A percentile compares a stretch with the other conserved stretches of the same genome.
Conservation (phyloP, 2,329 filamentous ascomycete species). For the Aureobasidium namibiae region DNA sequence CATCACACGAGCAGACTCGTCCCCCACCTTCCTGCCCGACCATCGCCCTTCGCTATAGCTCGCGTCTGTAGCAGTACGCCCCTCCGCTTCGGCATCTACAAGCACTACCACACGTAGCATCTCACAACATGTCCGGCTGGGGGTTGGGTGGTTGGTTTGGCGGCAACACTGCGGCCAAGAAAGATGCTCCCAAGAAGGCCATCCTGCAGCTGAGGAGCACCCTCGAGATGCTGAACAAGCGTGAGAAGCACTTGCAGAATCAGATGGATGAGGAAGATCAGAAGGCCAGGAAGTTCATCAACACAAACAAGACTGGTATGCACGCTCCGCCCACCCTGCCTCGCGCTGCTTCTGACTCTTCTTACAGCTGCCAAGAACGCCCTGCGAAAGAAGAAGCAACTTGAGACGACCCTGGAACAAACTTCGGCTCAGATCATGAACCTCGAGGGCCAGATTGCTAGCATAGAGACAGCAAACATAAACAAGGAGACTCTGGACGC, state of each 20-base stretch:
- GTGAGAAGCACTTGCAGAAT: conserved; percentile 80
- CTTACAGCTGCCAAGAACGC: conserved; percentile 79
- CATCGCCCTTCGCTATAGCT: conserved; percentile 11
- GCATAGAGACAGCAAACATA: conserved; percentile 97
- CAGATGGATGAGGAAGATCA: conserved; percentile 91
- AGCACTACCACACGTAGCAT: neutral
- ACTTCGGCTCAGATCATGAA: conserved; percentile 84
- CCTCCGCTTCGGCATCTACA: neutral
- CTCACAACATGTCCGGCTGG: conserved; percentile 46
- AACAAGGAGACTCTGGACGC: conserved; percentile 92
- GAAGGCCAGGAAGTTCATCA: conserved; percentile 80
- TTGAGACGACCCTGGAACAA: conserved; percentile 86
- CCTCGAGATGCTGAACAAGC: conserved; percentile 95
- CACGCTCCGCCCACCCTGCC: neutral
- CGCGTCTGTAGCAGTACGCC: neutral
- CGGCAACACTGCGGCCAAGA: conserved; percentile 67
- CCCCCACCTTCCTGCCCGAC: conserved; percentile 3
- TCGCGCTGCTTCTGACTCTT: conserved; percentile 8
- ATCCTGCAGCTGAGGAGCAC: conserved; percentile 82
- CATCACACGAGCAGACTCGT: conserved; percentile 4
- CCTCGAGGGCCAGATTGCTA: conserved; percentile 89
- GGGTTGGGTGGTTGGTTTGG: conserved; percentile 78
- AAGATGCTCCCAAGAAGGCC: conserved; percentile 93
- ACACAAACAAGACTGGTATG: conserved; percentile 83
- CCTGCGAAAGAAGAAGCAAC: conserved; percentile 85